Percentiles rank a stretch among this genome's conserved stretches.
Conservation (phyloP, 148 eudicot species). For the Polygonum aviculare region DNA sequence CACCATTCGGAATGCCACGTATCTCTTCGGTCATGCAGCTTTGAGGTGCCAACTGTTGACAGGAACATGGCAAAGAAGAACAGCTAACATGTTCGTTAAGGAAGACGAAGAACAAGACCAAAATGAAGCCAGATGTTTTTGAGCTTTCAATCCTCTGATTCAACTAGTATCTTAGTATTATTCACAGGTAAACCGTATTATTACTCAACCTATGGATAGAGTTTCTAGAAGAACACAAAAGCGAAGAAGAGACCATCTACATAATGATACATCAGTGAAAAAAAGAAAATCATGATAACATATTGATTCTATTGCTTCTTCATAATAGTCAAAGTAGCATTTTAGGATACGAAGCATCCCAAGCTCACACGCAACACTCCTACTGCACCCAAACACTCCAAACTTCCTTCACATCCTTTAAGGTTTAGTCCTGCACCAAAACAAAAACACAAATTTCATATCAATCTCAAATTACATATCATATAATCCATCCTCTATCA, state of each 20-base stretch:
- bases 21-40: slow-evolving; percentile 36
- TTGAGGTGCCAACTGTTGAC: slow-evolving; percentile 51
- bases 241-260: not conserved
- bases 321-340: not conserved
- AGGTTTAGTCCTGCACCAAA: slow-evolving; percentile 18
- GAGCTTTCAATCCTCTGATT: not conserved
- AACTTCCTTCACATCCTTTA: slow-evolving; percentile 51
- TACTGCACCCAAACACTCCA: slow-evolving; percentile 63
- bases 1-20: slow-evolving; percentile 67
- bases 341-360: slow-evolving; percentile 79
- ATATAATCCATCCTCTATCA: not conserved
- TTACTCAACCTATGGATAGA: not conserved
- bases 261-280: not conserved
- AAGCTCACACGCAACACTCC: slow-evolving; percentile 77
- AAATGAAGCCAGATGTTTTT: not conserved
- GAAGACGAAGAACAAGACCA: not conserved
- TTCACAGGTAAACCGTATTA: not conserved
- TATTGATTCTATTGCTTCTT: not conserved
- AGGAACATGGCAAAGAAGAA: slow-evolving; percentile 72
- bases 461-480: not conserved
- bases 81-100: slow-evolving; percentile 34
- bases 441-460: not conserved
- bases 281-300: not conserved
- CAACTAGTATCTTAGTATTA: not conserved
- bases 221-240: not conserved